Conservation (phyloP, 257 asterid species). For the Hygrophila difformis region DNA sequence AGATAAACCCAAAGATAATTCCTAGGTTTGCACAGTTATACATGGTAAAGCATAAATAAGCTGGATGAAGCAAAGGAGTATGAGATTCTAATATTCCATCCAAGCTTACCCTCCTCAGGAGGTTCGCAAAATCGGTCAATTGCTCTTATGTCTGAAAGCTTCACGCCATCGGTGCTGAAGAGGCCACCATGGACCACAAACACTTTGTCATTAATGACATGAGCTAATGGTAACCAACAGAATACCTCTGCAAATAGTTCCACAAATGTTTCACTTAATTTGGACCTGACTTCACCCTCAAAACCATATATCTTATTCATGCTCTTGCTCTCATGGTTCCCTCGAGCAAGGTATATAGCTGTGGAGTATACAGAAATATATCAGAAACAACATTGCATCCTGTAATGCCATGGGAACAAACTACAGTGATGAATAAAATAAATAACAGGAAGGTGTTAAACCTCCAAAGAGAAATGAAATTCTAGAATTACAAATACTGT, state of each 20-base stretch:
- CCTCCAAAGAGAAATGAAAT: not conserved
- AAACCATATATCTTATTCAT: constrained; percentile 99
- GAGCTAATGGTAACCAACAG: constrained; percentile 95
- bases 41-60: constrained; percentile 1
- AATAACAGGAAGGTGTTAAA: not conserved
- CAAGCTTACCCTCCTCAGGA: constrained; percentile 89
- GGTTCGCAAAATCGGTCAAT: constrained; percentile 97
- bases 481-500: constrained; percentile 5
- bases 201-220: constrained; percentile 69
- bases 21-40: too few relatives aligned
- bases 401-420: constrained; percentile 3
- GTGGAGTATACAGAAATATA: constrained; percentile 17
- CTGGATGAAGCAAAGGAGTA: constrained; percentile 3
- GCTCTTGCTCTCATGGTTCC: constrained; percentile 98
- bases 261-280: constrained; percentile 76
- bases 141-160: constrained; percentile 77
- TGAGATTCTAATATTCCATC: constrained; percentile 10
- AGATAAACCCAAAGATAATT: too few relatives aligned
- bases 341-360: constrained; percentile 91
- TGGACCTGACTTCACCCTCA: constrained; percentile 97
- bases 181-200: constrained; percentile 99
- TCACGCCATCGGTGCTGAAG: constrained; percentile 95
- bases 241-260: constrained; percentile 97
- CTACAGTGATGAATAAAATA: not conserved
- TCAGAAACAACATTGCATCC: constrained; percentile 18